Base-by-base conservation (phyloP, 2,329 filamentous ascomycete genomes). In the Annulohypoxylon truncatum region DNA sequence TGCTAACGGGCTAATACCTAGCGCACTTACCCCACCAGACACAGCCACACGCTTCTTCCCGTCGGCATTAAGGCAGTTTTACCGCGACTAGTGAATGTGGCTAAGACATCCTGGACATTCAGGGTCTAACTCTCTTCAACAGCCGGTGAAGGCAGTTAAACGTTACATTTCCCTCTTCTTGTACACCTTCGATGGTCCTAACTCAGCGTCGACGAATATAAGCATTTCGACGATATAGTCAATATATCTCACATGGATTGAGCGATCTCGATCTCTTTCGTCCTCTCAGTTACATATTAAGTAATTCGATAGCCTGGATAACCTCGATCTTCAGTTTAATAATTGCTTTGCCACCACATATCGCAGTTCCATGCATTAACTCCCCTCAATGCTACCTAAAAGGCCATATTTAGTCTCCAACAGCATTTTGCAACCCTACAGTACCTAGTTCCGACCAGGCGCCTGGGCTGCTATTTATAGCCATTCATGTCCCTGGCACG, bases 391-490 rank as follows among this genome's bases (percentile, higher is more conserved):
- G 8, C 29, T 47, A 56, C 42, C 53, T 38, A 18, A 54, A 44
- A 38, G 18, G 35, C n/a, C 15, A 6, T 7, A 4, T 35, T 28
- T 42, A 18, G 33, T 52, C 35, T n/a, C 42, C 2, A 29, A 53
- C 33, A 20, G 35, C 42, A 24, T 9, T 13, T 24, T 44, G 10
- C 20, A 46, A 46, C 42, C 42, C 42, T 46, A 46, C 42, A 15
- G 9, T n/a, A 12, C n/a, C 42, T 54, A 20, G 48, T 38, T 12
- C 47, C 15, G 18, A 28, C 28, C 29, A n/a, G 18, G 24, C 10
- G n/a, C 42, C 6, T 38, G 13, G 24, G 2, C 26, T 42, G 33
- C 53, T 59, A 64, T 64, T 54, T 54, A 55, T 64, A 64, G 56
- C 33, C 20, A 29, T n/a, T 20, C 20, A 38, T 12, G 20, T 22